phyloP scores from a whole-genome alignment of 2,329 filamentous ascomycete species.

The Fusarium miscanthi region DNA sequence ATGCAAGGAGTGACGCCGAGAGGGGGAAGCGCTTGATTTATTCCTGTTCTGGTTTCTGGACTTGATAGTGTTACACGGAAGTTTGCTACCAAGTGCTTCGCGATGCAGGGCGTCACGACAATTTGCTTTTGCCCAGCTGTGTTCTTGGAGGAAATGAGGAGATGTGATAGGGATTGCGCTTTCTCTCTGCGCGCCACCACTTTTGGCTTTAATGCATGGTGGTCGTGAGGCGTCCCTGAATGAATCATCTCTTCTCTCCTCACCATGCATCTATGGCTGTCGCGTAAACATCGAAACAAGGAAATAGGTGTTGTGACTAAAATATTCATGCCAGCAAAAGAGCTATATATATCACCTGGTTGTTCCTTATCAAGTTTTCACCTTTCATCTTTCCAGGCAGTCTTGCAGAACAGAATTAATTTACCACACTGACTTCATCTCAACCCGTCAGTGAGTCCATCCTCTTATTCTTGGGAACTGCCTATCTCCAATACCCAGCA shows the following conservation, averaged over 20 bases:
- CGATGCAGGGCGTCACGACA: neutral
- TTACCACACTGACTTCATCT: too few species aligned
- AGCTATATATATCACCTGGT: neutral
- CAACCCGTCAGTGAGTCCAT: fast-evolving
- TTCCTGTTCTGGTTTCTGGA: neutral
- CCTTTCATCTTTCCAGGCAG: neutral
- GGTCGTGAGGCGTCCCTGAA: neutral
- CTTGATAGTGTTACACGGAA: neutral
- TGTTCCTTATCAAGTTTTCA: neutral
- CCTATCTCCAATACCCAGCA: too few species aligned
- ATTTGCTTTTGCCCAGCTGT: neutral
- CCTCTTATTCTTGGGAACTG: fast-evolving
- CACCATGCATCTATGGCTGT: too few species aligned
- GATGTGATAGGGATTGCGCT: neutral
- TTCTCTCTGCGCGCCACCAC: neutral
- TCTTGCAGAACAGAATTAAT: neutral
- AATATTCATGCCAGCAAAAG: fast-evolving
- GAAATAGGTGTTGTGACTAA: neutral
- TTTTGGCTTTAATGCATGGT: neutral
- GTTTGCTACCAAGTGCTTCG: neutral
- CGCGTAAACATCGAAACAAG: fast-evolving
- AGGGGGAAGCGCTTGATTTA: neutral
- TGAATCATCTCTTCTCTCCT: neutral
- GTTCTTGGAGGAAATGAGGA: neutral
- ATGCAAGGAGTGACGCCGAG: fast-evolving